Conservation (phyloP, 2,329 filamentous ascomycete genomes). For the Elsinoe australis region DNA sequence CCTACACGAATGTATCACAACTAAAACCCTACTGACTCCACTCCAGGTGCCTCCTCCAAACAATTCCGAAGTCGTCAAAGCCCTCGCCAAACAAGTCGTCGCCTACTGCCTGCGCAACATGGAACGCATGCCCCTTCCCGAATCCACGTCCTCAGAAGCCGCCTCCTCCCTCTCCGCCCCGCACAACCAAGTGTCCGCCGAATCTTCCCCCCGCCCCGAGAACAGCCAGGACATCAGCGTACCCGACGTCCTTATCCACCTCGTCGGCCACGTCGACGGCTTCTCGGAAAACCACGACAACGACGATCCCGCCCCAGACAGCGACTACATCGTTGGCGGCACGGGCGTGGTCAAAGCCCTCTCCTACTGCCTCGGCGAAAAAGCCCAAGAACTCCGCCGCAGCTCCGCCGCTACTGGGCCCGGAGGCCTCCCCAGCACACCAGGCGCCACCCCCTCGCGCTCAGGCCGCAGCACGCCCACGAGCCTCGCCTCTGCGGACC, state of each 20-base stretch:
- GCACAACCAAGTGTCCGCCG: slow-evolving; percentile 31
- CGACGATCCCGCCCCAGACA: slow-evolving; percentile 66
- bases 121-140: slow-evolving; percentile 64
- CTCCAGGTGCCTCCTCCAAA: slow-evolving; percentile 58
- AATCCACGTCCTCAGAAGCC: slow-evolving; percentile 45
- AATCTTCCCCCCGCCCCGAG: slow-evolving; percentile 24
- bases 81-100: slow-evolving; percentile 86
- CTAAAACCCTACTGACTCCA: too few relatives aligned
- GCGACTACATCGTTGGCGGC: slow-evolving; percentile 92
- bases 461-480: slow-evolving; percentile 43
- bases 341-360: slow-evolving; percentile 93
- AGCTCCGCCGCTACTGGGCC: slow-evolving; percentile 43
- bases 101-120: slow-evolving; percentile 91
- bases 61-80: slow-evolving; percentile 85
- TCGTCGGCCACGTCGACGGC: slow-evolving; percentile 64
- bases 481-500: slow-evolving; percentile 22
- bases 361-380: slow-evolving; percentile 80
- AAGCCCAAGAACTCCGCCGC: slow-evolving; percentile 44
- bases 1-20: too few relatives aligned
- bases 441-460: slow-evolving; percentile 39
- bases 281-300: slow-evolving; percentile 48
- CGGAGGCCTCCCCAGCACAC: slow-evolving; percentile 44
- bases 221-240: slow-evolving; percentile 53
- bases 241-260: slow-evolving; percentile 77
- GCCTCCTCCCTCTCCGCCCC: slow-evolving; percentile 37